Evolutionary conservation across 306 rosid species (phyloP).

Genomic region (Purshia tridentata): DNA sequence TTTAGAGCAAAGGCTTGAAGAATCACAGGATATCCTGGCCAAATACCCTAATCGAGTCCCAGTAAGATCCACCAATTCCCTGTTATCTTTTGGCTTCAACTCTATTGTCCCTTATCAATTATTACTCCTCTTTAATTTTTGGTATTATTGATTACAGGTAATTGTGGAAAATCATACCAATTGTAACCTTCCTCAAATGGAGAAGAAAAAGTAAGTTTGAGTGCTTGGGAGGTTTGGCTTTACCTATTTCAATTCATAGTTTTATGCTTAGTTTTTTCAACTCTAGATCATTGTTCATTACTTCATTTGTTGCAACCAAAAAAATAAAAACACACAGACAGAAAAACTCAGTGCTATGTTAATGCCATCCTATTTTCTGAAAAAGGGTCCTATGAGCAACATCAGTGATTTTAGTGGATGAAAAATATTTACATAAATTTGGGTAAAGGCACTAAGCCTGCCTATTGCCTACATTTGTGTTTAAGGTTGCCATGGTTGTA

Average conservation of each 20-base stretch:
- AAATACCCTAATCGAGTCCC: constrained; percentile 52
- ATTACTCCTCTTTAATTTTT: too few species aligned
- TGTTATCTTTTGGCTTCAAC: neutral
- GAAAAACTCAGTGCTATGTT: neutral
- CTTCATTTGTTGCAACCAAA: too few species aligned
- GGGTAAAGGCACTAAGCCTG: too few species aligned
- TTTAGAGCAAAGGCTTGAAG: constrained; percentile 42
- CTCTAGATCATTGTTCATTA: too few species aligned
- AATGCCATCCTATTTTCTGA: neutral
- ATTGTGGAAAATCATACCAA: constrained; percentile 57
- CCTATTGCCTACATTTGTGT: neutral
- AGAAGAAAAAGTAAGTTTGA: constrained; percentile 69
- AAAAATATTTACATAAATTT: too few species aligned
- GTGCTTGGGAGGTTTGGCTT: too few species aligned
- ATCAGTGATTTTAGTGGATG: too few species aligned
- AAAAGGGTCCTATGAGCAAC: neutral
- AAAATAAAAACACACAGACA: too few species aligned
- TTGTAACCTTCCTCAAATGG: constrained; percentile 64
- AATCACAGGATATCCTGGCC: constrained; percentile 36
- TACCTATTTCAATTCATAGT: neutral
- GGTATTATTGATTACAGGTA: constrained; percentile 25
- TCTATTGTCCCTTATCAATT: too few species aligned
- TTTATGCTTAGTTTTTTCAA: too few species aligned
- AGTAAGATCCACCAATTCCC: constrained; percentile 14
- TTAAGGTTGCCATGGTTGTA: neutral